These are phyloP conservation scores for Pseudogymnoascus sp. DNA, from an alignment of 2,329 filamentous ascomycete genomes.

Conservation along the genomic window DNA sequence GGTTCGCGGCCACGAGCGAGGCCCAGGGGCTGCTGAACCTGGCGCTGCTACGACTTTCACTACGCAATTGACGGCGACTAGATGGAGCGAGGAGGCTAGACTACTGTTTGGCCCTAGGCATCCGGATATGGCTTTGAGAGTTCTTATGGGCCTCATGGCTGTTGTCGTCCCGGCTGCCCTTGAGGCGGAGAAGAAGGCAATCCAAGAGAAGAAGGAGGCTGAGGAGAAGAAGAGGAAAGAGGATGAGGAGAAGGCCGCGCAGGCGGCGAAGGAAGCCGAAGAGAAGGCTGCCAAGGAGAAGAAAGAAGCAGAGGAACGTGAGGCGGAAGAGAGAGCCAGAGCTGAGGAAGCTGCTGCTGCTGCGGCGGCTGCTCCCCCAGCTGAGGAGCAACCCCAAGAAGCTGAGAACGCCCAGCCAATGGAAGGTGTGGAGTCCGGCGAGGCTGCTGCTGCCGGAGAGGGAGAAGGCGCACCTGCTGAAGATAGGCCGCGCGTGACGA, in stretches of 20 bases:
- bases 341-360: conserved; percentile 48
- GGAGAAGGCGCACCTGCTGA: conserved; percentile 38
- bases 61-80: conserved; percentile 61
- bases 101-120: conserved; percentile 70
- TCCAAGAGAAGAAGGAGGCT: conserved; percentile 50
- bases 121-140: conserved; percentile 61
- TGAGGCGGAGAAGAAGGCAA: conserved; percentile 65
- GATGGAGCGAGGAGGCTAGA: conserved; percentile 86
- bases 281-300: conserved; percentile 60
- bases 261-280: conserved; percentile 66
- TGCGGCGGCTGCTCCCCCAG: conserved; percentile 43
- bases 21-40: conserved; percentile 26
- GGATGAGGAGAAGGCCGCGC: conserved; percentile 59
- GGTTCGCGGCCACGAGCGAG: conserved; percentile 18
- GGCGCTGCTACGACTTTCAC: conserved; percentile 46
- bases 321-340: conserved; percentile 63
- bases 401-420: conserved; percentile 45
- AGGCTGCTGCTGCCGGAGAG: conserved; percentile 27
- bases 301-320: conserved; percentile 64
- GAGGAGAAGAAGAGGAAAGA: conserved; percentile 56
- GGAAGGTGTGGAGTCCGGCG: conserved; percentile 59
- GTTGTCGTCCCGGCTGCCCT: conserved; percentile 78
- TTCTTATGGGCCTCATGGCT: conserved; percentile 64
- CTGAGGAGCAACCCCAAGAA: conserved; percentile 31
- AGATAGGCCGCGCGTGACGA: conserved; percentile 61